Base-by-base conservation (phyloP, 2,329 filamentous ascomycete species). In the Huntiella savannae region DNA sequence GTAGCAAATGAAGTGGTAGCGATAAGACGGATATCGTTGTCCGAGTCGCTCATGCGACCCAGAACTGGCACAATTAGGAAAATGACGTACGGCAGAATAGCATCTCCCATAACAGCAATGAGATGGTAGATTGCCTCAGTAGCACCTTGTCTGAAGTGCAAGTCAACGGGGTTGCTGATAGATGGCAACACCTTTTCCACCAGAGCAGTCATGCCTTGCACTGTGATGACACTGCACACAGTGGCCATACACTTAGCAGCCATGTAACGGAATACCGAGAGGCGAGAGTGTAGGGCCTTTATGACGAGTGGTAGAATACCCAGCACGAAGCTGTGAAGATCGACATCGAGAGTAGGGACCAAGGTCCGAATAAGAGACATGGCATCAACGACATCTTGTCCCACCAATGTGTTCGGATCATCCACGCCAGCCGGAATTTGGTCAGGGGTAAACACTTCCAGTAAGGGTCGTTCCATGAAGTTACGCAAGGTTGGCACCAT, bases 41-140 rank as follows among this genome's bases (percentile, higher is more conserved):
- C 88, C 0, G 88, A 93, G 60, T 98, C 91, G 58, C 91, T 96
- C 91, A 98, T 98, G 39, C 91, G 79, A 46, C 91, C 91, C 43
- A 98, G 71, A 3, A 98, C 91, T 11, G 91, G 91, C 10, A 96
- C 92, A 49, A 98, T 92, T 53, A 98, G 75, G 75, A 98, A 98
- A 56, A 98, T 95, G 52, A 98, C 91, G 57, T 98, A 98, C 3
- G 92, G 91, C 28, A 98, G 64, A 48, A 98, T 98, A 34, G 76
- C 74, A 58, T 96, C 91, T 51, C 93, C 91, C 91, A 98, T 98
- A 44, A 95, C 87, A 50, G 92, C 84, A 52, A 98, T 98, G 49
- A 98, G 68, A 61, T 98, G 91, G 59, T 98, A 98, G 50, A 98
- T 82, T 54, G 78, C 85, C 62, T 98, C 91, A 48, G 93, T 91